Evolutionary conservation across 1,139 yeast species (phyloP).

Genomic region (Pneumocystis canis): DNA sequence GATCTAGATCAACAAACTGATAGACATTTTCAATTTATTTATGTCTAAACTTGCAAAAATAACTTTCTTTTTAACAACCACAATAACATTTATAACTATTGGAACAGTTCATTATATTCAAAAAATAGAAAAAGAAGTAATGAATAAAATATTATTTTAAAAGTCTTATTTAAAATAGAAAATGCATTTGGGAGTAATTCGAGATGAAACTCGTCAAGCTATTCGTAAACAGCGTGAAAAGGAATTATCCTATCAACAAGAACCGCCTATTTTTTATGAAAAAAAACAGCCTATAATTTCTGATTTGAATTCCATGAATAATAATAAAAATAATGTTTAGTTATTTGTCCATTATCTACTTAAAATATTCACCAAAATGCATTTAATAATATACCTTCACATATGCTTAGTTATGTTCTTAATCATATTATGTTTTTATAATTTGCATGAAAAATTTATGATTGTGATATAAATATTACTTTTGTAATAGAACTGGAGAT

Average conservation of each 20-base stretch:
- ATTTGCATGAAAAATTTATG: background rate
- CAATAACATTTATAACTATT: background rate
- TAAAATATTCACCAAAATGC: background rate
- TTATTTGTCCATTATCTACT: background rate
- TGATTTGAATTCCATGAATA: background rate
- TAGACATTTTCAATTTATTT: background rate
- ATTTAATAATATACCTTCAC: background rate
- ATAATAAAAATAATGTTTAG: background rate
- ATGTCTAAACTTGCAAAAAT: background rate
- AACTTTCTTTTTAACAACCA: background rate
- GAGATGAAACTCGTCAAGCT: background rate
- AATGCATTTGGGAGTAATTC: background rate
- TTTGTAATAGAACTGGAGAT: background rate
- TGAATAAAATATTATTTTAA: background rate
- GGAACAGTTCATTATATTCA: background rate
- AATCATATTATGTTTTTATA: background rate
- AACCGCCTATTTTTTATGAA: background rate
- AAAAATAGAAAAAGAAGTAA: background rate
- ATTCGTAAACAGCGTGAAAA: background rate
- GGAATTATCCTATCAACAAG: background rate
- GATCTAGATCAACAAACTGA: no score
- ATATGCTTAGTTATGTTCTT: background rate
- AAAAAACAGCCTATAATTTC: background rate
- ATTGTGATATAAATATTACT: background rate
- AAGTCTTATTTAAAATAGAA: background rate